Conservation (phyloP, 305 asterid genomes). For the Lippia alba region DNA sequence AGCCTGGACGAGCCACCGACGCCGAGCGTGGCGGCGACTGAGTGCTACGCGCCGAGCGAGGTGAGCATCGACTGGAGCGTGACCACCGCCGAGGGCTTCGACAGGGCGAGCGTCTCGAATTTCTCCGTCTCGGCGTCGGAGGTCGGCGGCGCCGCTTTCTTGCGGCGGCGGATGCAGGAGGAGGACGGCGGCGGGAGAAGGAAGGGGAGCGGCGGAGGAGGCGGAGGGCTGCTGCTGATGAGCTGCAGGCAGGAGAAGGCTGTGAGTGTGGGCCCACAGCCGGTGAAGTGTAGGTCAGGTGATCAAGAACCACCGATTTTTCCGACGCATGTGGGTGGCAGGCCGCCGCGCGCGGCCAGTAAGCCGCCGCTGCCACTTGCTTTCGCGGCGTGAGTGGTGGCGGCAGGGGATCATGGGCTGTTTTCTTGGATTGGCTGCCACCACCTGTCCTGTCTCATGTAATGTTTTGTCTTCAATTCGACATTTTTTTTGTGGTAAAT, state of each 20-base stretch:
- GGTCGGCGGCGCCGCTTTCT: conserved; percentile 39
- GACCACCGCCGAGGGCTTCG: conserved; percentile 84
- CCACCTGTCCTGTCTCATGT: no score
- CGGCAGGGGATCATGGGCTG: conserved; percentile 22
- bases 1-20: conserved; percentile 67
- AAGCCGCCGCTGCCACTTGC: conserved; percentile 70
- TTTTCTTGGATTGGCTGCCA: not conserved
- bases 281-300: conserved; percentile 50
- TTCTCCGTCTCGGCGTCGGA: conserved; percentile 63
- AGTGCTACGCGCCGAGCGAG: conserved; percentile 80
- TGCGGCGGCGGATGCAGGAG: conserved; percentile 39
- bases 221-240: conserved; percentile 59
- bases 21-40: conserved; percentile 64
- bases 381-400: conserved; percentile 57
- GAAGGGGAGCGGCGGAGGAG: conserved; percentile 55
- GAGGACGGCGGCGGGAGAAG: conserved; percentile 35
- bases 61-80: conserved; percentile 89
- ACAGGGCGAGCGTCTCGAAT: conserved; percentile 60
- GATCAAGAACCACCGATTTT: conserved; percentile 36
- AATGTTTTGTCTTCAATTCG: no score
- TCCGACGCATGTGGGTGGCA: conserved; percentile 57
- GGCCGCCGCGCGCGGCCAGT: conserved; percentile 57
- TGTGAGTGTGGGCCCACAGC: conserved; percentile 79
- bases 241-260: conserved; percentile 89
- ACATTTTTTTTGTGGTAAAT: no score